Conservation (phyloP, 2,329 filamentous ascomycete species). For the Emericellopsis atlantica region DNA sequence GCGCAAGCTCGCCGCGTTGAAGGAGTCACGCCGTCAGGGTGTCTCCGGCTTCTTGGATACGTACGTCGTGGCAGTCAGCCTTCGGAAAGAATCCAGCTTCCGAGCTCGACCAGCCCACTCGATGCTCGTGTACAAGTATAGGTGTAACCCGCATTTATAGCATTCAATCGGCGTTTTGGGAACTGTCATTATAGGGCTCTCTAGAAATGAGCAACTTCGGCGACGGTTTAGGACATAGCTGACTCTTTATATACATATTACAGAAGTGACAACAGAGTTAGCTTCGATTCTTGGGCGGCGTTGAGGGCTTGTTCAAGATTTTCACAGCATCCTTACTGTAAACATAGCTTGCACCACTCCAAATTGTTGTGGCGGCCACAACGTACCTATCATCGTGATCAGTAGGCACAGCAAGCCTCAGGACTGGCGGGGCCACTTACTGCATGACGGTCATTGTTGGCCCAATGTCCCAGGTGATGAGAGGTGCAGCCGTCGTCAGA, state of each 20-base stretch:
- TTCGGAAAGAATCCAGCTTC: neutral
- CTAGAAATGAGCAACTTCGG: no score
- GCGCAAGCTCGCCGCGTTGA: conserved; percentile 84
- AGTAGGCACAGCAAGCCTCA: neutral
- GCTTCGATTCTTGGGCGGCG: neutral
- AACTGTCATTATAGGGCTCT: neutral
- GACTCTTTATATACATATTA: neutral
- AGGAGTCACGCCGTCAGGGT: conserved; percentile 54
- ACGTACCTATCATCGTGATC: conserved; percentile 47
- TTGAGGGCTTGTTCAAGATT: conserved; percentile 42
- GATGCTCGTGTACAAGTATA: neutral
- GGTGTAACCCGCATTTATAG: neutral
- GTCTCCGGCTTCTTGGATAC: conserved; percentile 47
- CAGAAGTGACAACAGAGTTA: neutral
- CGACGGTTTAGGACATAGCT: neutral
- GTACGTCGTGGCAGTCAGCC: conserved; percentile 26
- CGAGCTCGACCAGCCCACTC: neutral
- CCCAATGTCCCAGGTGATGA: conserved; percentile 49
- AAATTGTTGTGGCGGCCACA: conserved; percentile 80
- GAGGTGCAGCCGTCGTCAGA: conserved; percentile 66
- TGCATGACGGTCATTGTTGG: conserved; percentile 47
- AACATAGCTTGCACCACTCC: conserved; percentile 88
- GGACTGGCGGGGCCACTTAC: conserved; percentile 32
- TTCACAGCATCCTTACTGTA: conserved; percentile 86
- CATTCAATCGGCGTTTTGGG: neutral